Evolutionary conservation across 768 basidiomycete species (phyloP).

Genomic region (Cubamyces lactineus): DNA sequence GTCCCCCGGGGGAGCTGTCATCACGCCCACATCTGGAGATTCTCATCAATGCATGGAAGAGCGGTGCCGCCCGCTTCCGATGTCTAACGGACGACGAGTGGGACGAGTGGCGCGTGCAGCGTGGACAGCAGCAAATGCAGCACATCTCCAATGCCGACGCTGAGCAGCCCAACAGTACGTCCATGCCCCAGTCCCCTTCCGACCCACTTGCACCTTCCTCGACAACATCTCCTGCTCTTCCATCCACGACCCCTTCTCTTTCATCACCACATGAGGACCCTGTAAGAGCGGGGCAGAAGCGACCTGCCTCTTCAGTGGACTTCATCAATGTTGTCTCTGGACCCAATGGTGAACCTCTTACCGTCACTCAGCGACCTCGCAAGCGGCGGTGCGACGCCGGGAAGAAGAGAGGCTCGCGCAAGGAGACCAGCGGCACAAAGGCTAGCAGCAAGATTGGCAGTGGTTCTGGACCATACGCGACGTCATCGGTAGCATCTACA

Average conservation of each 20-base stretch:
- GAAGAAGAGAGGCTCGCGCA: too few relatives aligned
- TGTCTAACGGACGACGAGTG: conserved; percentile 18
- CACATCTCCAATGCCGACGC: too few relatives aligned
- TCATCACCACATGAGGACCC: background rate
- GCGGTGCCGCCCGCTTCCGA: conserved; percentile 25
- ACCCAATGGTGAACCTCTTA: too few relatives aligned
- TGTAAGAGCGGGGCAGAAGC: background rate
- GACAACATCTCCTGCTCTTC: too few relatives aligned
- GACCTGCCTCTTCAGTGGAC: background rate
- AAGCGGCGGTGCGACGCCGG: too few relatives aligned
- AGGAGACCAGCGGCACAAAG: too few relatives aligned
- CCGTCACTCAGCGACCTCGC: too few relatives aligned
- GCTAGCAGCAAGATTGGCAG: too few relatives aligned
- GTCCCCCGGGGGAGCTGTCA: conserved; percentile 19
- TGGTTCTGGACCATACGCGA: too few relatives aligned
- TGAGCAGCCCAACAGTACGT: background rate
- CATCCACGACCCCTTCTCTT: background rate
- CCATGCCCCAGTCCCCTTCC: too few relatives aligned
- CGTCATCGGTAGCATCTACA: too few relatives aligned
- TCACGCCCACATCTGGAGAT: conserved; percentile 23
- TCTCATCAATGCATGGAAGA: conserved; percentile 23
- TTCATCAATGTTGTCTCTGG: background rate
- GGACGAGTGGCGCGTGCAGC: conserved; percentile 17
- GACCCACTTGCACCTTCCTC: too few relatives aligned
- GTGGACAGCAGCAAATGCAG: background rate